phyloP scores from a whole-genome alignment of 192 early-diverging fungal genomes.

The Oehlia diaphana region DNA sequence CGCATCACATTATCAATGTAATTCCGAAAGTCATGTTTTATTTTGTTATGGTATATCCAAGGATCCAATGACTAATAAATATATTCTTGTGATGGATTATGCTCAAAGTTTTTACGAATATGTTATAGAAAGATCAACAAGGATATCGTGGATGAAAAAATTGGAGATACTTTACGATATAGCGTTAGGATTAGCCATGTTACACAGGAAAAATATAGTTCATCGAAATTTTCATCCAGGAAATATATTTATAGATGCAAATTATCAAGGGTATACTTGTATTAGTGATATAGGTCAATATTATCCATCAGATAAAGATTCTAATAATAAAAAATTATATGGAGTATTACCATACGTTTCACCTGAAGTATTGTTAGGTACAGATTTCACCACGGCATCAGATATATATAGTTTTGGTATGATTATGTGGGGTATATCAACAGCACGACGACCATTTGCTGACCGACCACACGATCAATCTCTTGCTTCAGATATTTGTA shows the following conservation, averaged over 20 bases:
- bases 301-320: neutral
- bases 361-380: neutral
- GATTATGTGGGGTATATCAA: constrained; percentile 6
- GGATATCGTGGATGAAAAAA: constrained; percentile 7
- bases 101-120: neutral
- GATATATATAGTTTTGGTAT: constrained; percentile 18
- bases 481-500: constrained; percentile 13
- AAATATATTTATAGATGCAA: constrained; percentile 2
- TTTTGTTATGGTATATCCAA: constrained; percentile 17
- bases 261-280: neutral
- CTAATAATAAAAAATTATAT: neutral
- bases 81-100: constrained; percentile 15
- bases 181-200: neutral
- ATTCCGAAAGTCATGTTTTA: neutral
- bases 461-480: neutral
- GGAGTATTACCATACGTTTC: constrained; percentile 16
- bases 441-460: neutral
- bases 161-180: constrained; percentile 4
- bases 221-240: constrained; percentile 16
- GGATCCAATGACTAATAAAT: constrained; percentile 18
- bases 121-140: neutral
- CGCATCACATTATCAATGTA: neutral
- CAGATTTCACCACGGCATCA: neutral
- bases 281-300: constrained; percentile 20
- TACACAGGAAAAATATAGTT: neutral